Conservation (phyloP, 176 grass and related monocot species). For the Sorghum bicolor region DNA sequence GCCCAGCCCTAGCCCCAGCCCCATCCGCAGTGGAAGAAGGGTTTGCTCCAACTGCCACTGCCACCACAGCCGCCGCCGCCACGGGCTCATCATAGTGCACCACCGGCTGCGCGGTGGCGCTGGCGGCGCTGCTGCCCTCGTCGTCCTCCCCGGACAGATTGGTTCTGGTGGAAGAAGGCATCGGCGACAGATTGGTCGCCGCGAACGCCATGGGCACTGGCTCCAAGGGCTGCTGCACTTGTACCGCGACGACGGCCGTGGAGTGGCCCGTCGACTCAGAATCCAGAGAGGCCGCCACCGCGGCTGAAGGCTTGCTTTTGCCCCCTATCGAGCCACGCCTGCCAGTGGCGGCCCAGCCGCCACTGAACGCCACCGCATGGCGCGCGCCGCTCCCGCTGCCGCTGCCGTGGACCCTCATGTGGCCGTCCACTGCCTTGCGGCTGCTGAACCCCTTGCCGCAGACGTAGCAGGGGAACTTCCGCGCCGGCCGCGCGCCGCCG, state of each 20-base stretch:
- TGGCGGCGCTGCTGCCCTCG: not conserved
- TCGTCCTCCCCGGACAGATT: not conserved
- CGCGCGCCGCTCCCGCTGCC: no score
- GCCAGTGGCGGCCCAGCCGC: conserved; percentile 14
- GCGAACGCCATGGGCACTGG: not conserved
- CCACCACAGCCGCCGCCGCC: not conserved
- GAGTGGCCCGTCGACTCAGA: not conserved
- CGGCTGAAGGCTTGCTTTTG: not conserved
- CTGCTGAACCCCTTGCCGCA: conserved; percentile 12
- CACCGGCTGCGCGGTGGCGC: not conserved
- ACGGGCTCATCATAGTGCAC: not conserved
- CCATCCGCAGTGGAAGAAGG: not conserved
- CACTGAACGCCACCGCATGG: not conserved
- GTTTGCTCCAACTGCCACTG: not conserved
- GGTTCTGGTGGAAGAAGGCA: not conserved
- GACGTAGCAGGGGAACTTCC: not conserved
- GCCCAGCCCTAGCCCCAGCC: not conserved
- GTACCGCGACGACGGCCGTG: not conserved
- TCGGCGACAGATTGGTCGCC: not conserved
- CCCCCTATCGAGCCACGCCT: conserved; percentile 14
- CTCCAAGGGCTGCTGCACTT: not conserved
- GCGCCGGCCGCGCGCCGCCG: not conserved
- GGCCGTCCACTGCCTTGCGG: conserved; percentile 18
- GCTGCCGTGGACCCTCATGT: conserved; percentile 26
- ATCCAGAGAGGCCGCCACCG: not conserved